These are phyloP conservation scores for Ceratobasidium theobromae DNA, from an alignment of 1,284 basidiomycete genomes.

Conservation along the genomic window DNA sequence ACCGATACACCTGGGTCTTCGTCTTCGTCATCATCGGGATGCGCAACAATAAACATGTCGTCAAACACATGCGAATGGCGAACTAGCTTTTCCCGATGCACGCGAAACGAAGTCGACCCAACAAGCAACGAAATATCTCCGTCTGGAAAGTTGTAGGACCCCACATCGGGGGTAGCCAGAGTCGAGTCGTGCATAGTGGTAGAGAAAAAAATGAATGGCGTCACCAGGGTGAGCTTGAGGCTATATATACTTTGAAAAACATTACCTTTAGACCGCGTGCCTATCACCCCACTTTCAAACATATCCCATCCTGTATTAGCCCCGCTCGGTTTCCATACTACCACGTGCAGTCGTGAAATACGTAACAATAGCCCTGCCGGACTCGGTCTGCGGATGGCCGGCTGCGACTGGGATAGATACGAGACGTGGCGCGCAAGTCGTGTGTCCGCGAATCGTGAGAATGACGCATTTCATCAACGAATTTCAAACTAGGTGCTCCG, in stretches of 20 bases:
- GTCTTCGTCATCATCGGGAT: neutral
- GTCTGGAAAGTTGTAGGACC: constrained; percentile 10
- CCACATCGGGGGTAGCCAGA: neutral
- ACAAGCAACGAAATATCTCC: constrained; percentile 12
- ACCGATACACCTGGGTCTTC: neutral
- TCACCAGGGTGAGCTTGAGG: no score
- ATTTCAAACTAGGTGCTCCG: no score
- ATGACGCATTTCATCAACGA: no score
- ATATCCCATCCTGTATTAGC: neutral
- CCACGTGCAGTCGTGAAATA: neutral
- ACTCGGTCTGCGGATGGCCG: neutral
- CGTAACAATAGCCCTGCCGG: neutral
- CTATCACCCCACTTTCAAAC: neutral
- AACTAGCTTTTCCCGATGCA: constrained; percentile 14
- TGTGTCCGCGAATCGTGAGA: no score
- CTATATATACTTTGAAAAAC: no score
- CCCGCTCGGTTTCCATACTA: no score
- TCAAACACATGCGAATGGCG: constrained; percentile 15
- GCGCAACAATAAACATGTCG: constrained; percentile 21
- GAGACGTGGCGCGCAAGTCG: no score
- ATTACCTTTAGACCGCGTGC: neutral
- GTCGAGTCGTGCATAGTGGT: neutral
- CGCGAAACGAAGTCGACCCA: constrained; percentile 1
- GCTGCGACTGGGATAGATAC: no score
- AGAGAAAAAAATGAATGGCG: neutral